A percentile compares a stretch with the other conserved stretches of the same genome.
phyloP scores from a whole-genome alignment of 1,139 yeast species.

The Spathaspora sp. region DNA sequence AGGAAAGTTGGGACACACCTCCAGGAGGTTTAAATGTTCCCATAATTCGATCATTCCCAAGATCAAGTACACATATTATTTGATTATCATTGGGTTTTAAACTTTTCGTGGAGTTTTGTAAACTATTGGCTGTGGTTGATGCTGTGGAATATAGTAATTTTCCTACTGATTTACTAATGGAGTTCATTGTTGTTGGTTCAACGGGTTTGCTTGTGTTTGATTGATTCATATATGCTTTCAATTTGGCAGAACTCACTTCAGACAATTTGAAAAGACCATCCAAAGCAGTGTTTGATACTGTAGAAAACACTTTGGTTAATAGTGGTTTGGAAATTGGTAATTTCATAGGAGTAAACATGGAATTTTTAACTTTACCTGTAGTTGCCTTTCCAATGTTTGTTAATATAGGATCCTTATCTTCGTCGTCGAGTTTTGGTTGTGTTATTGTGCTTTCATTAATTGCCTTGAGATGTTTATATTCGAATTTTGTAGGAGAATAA shows the following conservation, averaged over 20 bases:
- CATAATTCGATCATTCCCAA: slow-evolving; percentile 42
- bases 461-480: slow-evolving; percentile 30
- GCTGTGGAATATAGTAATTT: slow-evolving; percentile 38
- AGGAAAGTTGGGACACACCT: slow-evolving; percentile 59
- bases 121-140: slow-evolving; percentile 29
- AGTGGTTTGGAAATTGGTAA: slow-evolving; percentile 48
- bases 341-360: slow-evolving; percentile 41
- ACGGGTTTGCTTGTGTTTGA: slow-evolving; percentile 3
- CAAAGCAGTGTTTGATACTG: slow-evolving; percentile 51
- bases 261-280: slow-evolving; percentile 54
- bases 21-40: slow-evolving; percentile 61
- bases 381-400: slow-evolving; percentile 6
- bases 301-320: slow-evolving; percentile 45
- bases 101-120: slow-evolving; percentile 27
- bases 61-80: slow-evolving; percentile 45
- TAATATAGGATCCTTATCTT: slow-evolving; percentile 15
- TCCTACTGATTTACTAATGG: slow-evolving; percentile 34
- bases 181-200: slow-evolving; percentile 22
- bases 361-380: not conserved
- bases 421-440: slow-evolving; percentile 1
- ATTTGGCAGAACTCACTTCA: slow-evolving; percentile 45
- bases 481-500: slow-evolving; percentile 43
- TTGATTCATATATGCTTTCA: slow-evolving; percentile 35
- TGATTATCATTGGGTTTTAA: slow-evolving; percentile 32
- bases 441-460: slow-evolving; percentile 15